Evolutionary conservation across 805 yeast species (phyloP).

Genomic region (Cyberlindnera misumaiensis): DNA sequence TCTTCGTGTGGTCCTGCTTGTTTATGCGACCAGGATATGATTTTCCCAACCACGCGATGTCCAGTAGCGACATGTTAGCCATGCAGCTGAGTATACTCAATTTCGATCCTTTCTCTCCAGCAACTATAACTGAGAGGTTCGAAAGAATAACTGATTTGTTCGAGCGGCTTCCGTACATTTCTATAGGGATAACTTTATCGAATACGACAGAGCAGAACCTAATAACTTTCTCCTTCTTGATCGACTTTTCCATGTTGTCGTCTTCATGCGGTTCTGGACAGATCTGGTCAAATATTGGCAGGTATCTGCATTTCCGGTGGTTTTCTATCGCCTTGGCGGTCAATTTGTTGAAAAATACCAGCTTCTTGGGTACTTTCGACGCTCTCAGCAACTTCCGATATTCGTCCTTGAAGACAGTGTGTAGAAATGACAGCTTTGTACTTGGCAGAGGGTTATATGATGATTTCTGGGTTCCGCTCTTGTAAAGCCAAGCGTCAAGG

Average conservation of each 20-base stretch:
- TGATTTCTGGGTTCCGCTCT: background rate
- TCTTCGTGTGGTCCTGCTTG: constrained; percentile 35
- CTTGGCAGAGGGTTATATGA: constrained; percentile 10
- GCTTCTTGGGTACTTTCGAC: constrained; percentile 20
- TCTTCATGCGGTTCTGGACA: constrained; percentile 20
- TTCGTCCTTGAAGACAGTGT: constrained; percentile 9
- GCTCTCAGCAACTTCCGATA: constrained; percentile 9
- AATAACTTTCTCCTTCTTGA: constrained; percentile 30
- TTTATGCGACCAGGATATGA: constrained; percentile 21
- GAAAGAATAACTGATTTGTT: constrained; percentile 39
- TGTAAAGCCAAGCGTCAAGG: constrained; percentile 13
- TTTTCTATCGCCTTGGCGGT: constrained; percentile 21
- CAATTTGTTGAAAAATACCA: constrained; percentile 14
- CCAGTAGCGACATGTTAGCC: constrained; percentile 32
- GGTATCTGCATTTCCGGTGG: constrained; percentile 31
- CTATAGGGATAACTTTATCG: constrained; percentile 43
- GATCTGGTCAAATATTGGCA: constrained; percentile 29
- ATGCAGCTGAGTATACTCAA: constrained; percentile 28
- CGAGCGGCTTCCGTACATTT: constrained; percentile 42
- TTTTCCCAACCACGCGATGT: constrained; percentile 51
- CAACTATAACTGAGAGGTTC: constrained; percentile 32
- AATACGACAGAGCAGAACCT: constrained; percentile 36
- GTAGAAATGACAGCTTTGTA: constrained; percentile 2
- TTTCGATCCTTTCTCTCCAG: constrained; percentile 30
- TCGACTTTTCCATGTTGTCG: constrained; percentile 28